Evolutionary conservation across 345 rosid genomes (phyloP), one percentile per base, ranked within the genome.

Genomic region (Erodium maritimum): DNA sequence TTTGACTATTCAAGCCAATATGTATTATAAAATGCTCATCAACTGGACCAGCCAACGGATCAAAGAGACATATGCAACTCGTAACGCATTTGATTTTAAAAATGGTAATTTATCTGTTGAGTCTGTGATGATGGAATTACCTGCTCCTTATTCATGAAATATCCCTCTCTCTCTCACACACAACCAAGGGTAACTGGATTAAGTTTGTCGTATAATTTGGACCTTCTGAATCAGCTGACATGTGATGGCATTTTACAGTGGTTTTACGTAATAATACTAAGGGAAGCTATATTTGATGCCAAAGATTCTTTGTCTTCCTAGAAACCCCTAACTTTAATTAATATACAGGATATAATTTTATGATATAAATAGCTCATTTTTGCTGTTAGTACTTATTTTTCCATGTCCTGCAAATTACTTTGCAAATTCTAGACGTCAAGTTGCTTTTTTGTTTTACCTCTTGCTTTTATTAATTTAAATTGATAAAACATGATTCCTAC

Each of bases 1-100:
- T 73, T 82, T 89, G 77, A 93, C 99, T 19, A 82, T 86, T 72
- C 99, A 89, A 82, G 99, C 99, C 25, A 93, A 93, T 63, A 82
- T 89, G 94, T 93, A 93, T 61, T 93, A 93, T 71, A 87, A 89
- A 74, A 93, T 85, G 91, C 94, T 93, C 59, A 82, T 93, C 58
- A 84, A 87, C 72, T 93, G 99, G 99, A 85, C 99, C 48, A 93
- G 94, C 79, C 91, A 93, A 76, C 83, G 79, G 69, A 82, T 93
- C 69, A 93, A 87, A 67, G 86, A 83, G 74, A 75, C 94, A 17
- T 76, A 82, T 54, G 71, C 84, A 51, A 69, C 76, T 1, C 87
- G 61, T 55, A 87, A 89, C 73, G 85, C 99, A 4, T 89, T 93
- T 78, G 94, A 93, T 69, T 93, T 85, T 71, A 89, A 87, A 74